These are phyloP conservation scores for Phoenix roebelenii DNA, from an alignment of 176 grass and related monocot genomes.

Conservation along the genomic window DNA sequence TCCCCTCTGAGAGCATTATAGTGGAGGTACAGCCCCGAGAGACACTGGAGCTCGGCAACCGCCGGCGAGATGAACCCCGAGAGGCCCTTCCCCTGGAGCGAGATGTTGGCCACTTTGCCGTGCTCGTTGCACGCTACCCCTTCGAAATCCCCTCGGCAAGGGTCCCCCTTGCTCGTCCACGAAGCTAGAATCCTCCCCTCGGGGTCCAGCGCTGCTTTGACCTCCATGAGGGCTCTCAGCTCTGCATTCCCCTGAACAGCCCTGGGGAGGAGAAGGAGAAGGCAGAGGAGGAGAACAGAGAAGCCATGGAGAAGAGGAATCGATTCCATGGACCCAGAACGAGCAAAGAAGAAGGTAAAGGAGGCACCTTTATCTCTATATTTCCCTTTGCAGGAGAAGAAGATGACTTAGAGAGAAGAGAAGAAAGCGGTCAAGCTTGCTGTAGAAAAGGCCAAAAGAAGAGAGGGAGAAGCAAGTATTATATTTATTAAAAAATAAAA, in stretches of 20 bases:
- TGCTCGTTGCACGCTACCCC: conserved; percentile 57
- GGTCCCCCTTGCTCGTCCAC: conserved; percentile 45
- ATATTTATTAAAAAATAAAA: no score
- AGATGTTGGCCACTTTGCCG: conserved; percentile 48
- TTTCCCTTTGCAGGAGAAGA: no score
- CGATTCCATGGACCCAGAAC: no score
- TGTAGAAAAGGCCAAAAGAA: no score
- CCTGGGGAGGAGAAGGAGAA: background rate
- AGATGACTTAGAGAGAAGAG: no score
- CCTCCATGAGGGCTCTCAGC: conserved; percentile 52
- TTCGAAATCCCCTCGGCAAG: conserved; percentile 74
- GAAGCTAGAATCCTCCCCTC: conserved; percentile 28
- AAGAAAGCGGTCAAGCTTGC: no score
- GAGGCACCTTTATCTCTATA: no score
- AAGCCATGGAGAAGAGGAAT: background rate
- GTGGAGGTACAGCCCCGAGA: conserved; percentile 63
- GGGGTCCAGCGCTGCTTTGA: conserved; percentile 62
- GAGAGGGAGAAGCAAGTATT: no score
- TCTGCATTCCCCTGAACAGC: conserved; percentile 20
- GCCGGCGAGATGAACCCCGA: conserved; percentile 42
- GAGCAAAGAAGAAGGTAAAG: no score
- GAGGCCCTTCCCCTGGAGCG: conserved; percentile 60
- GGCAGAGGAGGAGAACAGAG: background rate
- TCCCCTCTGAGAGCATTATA: conserved; percentile 49
- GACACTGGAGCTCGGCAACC: conserved; percentile 37